Percentiles rank a stretch among this genome's conserved stretches.
phyloP scores from a whole-genome alignment of 2,329 filamentous ascomycete genomes.

The Rutstroemia sp. region DNA sequence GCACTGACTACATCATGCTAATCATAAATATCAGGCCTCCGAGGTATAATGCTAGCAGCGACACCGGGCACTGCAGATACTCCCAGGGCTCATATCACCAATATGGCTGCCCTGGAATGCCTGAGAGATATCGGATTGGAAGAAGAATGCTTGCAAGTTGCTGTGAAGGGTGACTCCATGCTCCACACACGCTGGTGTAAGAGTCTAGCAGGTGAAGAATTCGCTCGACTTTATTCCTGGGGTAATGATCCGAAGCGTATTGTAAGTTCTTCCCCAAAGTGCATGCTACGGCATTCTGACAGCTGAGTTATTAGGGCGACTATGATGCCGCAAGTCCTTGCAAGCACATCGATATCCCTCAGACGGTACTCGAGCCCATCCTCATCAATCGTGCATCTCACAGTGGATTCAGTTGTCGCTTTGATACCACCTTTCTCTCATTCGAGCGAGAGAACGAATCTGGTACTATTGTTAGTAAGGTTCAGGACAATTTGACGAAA shows the following conservation, averaged over 20 bases:
- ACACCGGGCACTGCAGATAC: slow-evolving; percentile 45
- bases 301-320: slow-evolving; percentile 31
- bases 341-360: slow-evolving; percentile 37
- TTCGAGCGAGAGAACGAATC: slow-evolving; percentile 21
- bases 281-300: background rate
- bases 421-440: slow-evolving; percentile 34
- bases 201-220: slow-evolving; percentile 46
- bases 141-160: slow-evolving; percentile 31
- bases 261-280: slow-evolving; percentile 25
- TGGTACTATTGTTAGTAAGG: slow-evolving; percentile 26
- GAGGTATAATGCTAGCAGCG: slow-evolving; percentile 45
- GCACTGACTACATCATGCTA: background rate
- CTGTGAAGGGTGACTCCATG: slow-evolving; percentile 36
- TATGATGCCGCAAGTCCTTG: slow-evolving; percentile 38
- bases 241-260: slow-evolving; percentile 39
- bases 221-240: slow-evolving; percentile 43
- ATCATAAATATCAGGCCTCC: slow-evolving; percentile 32
- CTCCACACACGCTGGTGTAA: slow-evolving; percentile 45
- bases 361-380: slow-evolving; percentile 42
- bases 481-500: slow-evolving; percentile 33
- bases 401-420: slow-evolving; percentile 36
- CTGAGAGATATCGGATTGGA: slow-evolving; percentile 46
- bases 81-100: slow-evolving; percentile 54
- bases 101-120: slow-evolving; percentile 48
- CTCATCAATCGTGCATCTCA: slow-evolving; percentile 35